Percentiles rank a stretch among this genome's conserved stretches.
Conservation (phyloP, 768 basidiomycete species). For the Rhodocollybia butyracea region DNA sequence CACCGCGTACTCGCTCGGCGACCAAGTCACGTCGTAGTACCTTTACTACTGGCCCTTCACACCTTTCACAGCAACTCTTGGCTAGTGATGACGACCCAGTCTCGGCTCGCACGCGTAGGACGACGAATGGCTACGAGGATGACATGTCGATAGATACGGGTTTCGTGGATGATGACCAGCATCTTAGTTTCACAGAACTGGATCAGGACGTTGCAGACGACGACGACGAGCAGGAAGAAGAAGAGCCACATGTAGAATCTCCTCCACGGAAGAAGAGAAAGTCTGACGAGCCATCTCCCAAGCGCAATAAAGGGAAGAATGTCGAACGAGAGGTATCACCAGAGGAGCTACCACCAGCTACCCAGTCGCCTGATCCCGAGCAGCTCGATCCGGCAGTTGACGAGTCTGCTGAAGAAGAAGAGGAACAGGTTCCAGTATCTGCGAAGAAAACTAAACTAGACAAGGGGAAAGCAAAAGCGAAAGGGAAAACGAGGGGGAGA, state of each 20-base stretch:
- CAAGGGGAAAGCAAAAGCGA: constrained; percentile 1
- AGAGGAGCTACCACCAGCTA: background rate
- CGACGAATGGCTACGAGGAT: constrained; percentile 21
- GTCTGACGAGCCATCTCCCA: constrained; percentile 22
- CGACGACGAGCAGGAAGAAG: constrained; percentile 24
- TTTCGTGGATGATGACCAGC: constrained; percentile 26
- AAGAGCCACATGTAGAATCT: constrained; percentile 15
- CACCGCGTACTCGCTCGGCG: constrained; percentile 39
- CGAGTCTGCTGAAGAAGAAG: constrained; percentile 18
- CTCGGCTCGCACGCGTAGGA: constrained; percentile 16
- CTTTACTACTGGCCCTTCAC: constrained; percentile 37
- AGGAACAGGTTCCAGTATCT: constrained; percentile 34
- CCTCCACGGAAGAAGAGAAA: constrained; percentile 41
- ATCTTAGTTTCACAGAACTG: constrained; percentile 45
- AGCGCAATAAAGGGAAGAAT: constrained; percentile 44
- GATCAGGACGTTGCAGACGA: constrained; percentile 46
- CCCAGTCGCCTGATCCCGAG: constrained; percentile 26
- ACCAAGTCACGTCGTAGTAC: constrained; percentile 33
- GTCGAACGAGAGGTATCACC: constrained; percentile 11
- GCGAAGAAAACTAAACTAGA: background rate
- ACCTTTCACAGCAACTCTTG: constrained; percentile 25
- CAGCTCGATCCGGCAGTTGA: constrained; percentile 14
- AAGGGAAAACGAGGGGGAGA: background rate
- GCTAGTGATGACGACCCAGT: constrained; percentile 18
- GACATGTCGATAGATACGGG: constrained; percentile 18